Percentiles rank a stretch among this genome's conserved stretches.
Conservation (phyloP, 1,284 basidiomycete genomes). For the Cryptococcus sp. region DNA sequence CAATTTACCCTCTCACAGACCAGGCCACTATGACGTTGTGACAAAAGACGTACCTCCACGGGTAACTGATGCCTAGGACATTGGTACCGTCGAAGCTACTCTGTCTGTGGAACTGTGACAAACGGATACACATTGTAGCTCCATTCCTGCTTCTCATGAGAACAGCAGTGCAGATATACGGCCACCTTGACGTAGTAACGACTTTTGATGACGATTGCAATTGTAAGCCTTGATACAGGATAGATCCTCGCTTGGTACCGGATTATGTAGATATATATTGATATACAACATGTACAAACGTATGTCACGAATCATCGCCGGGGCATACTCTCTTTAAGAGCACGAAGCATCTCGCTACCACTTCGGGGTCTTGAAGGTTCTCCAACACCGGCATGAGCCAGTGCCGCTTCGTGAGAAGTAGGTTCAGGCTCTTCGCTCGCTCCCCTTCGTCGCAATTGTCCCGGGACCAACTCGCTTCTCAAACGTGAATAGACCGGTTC, state of each 20-base stretch:
- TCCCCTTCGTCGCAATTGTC: slow-evolving; percentile 19
- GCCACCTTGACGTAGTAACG: too few relatives aligned
- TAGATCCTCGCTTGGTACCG: not conserved
- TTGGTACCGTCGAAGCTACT: too few relatives aligned
- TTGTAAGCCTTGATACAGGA: not conserved
- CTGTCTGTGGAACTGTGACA: too few relatives aligned
- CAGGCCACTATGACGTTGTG: slow-evolving; percentile 75
- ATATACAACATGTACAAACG: not conserved
- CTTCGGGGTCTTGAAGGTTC: slow-evolving; percentile 12
- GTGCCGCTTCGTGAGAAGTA: not conserved
- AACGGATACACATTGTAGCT: too few relatives aligned
- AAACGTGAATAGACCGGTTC: slow-evolving; percentile 45
- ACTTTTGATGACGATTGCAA: too few relatives aligned
- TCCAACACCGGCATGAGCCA: not conserved
- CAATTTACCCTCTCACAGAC: slow-evolving; percentile 53
- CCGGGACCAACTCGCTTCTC: slow-evolving; percentile 31
- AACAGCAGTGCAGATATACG: too few relatives aligned
- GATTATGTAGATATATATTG: not conserved
- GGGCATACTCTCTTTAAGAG: slow-evolving; percentile 23
- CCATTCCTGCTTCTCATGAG: too few relatives aligned
- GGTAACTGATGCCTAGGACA: not conserved
- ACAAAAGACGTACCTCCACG: slow-evolving; percentile 40
- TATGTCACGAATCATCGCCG: slow-evolving; percentile 4
- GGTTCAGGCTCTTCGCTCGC: slow-evolving; percentile 29
- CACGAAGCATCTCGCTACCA: slow-evolving; percentile 25